These are phyloP conservation scores for Citrus australasica DNA, from an alignment of 345 rosid species.

Conservation along the genomic window DNA sequence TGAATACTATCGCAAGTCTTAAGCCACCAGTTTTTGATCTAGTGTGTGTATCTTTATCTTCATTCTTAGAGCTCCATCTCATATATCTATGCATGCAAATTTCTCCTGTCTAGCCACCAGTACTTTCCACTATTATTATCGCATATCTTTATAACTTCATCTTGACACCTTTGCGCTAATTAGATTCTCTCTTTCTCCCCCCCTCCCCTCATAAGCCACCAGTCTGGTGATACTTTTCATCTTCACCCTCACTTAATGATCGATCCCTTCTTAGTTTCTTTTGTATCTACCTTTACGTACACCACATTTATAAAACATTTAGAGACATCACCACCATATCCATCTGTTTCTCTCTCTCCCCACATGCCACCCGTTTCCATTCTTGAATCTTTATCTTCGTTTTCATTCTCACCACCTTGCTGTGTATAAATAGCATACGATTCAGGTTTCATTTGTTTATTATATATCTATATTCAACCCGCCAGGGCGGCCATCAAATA, in stretches of 20 bases:
- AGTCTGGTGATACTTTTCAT: conserved; percentile 4
- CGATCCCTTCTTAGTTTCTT: not conserved
- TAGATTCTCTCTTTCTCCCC: not conserved
- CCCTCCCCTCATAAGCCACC: not conserved
- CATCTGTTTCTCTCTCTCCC: not conserved
- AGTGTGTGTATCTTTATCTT: not conserved
- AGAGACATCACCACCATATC: not conserved
- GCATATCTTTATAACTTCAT: conserved; percentile 6
- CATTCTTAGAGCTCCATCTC: not conserved
- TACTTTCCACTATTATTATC: not conserved
- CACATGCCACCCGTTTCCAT: not conserved
- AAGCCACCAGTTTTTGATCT: not conserved
- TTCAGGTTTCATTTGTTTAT: not conserved
- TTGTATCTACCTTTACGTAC: not conserved
- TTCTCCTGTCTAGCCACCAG: not conserved
- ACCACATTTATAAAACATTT: not conserved
- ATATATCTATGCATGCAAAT: not conserved
- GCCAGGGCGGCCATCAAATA: too few relatives aligned
- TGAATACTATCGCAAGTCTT: not conserved
- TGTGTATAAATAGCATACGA: not conserved
- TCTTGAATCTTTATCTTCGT: conserved; percentile 3
- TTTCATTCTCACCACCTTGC: not conserved
- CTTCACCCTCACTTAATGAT: not conserved
- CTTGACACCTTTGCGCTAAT: not conserved
- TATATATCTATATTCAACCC: not conserved